Percentiles rank a stretch among this genome's conserved stretches.
Conservation (phyloP, 768 basidiomycete species). For the Mycena rebaudengoi region DNA sequence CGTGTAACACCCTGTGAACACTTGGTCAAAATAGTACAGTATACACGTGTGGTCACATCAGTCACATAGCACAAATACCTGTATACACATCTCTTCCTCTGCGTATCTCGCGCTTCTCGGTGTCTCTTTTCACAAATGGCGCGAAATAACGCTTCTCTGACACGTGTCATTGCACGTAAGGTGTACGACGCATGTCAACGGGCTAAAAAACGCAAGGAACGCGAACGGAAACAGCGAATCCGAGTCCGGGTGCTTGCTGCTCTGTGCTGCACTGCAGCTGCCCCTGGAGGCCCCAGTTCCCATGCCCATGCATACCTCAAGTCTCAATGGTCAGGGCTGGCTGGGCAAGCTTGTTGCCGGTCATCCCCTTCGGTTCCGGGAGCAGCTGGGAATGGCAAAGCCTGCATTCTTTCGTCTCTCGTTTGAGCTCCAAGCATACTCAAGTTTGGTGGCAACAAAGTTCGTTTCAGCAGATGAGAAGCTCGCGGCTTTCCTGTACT, state of each 20-base stretch:
- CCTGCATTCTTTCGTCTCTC: slow-evolving; percentile 35
- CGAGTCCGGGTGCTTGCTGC: too few relatives aligned
- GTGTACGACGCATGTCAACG: background rate
- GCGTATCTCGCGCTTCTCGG: background rate
- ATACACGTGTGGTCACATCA: background rate
- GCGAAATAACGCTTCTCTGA: background rate
- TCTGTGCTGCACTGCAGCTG: background rate
- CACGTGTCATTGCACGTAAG: background rate
- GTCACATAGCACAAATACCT: background rate
- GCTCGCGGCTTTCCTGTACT: slow-evolving; percentile 38
- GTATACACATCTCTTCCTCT: background rate
- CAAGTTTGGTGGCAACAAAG: slow-evolving; percentile 24
- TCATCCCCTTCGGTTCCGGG: slow-evolving; percentile 23
- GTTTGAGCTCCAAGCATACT: slow-evolving; percentile 22
- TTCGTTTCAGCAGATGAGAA: slow-evolving; percentile 39
- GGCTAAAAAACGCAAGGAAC: slow-evolving; percentile 1
- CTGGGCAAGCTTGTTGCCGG: slow-evolving; percentile 30
- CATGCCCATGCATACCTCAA: too few relatives aligned
- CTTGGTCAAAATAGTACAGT: too few relatives aligned
- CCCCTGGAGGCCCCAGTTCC: too few relatives aligned
- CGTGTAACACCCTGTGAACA: too few relatives aligned
- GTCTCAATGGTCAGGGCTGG: slow-evolving; percentile 31
- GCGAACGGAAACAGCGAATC: too few relatives aligned
- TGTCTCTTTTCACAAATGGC: background rate
- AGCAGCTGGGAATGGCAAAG: slow-evolving; percentile 30